phyloP scores from a whole-genome alignment of 2,329 filamentous ascomycete species.

The Colletotrichum neosansevieriae region DNA sequence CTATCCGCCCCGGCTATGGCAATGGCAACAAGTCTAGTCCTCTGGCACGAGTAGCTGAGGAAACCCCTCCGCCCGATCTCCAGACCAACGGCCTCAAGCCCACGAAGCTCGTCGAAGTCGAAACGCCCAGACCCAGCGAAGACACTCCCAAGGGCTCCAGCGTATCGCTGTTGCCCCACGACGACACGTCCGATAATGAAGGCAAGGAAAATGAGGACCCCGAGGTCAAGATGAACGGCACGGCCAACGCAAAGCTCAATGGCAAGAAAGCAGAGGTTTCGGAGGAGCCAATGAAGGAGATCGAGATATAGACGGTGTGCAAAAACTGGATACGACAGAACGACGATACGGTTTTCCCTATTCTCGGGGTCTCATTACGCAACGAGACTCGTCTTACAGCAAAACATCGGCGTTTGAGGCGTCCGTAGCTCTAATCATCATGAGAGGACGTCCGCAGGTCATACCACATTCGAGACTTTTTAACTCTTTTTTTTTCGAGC shows the following conservation, averaged over 20 bases:
- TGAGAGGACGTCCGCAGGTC: slow-evolving; percentile 39
- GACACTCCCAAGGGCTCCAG: slow-evolving; percentile 53
- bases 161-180: slow-evolving; percentile 48
- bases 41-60: slow-evolving; percentile 80
- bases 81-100: slow-evolving; percentile 55
- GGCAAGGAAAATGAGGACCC: slow-evolving; percentile 52
- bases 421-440: slow-evolving; percentile 40
- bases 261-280: slow-evolving; percentile 57
- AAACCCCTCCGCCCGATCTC: slow-evolving; percentile 59
- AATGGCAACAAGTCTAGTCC: slow-evolving; percentile 70
- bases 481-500: slow-evolving; percentile 19
- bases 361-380: slow-evolving; percentile 38
- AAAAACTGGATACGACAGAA: slow-evolving; percentile 44
- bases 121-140: slow-evolving; percentile 62
- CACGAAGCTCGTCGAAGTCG: slow-evolving; percentile 67
- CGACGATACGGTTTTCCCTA: slow-evolving; percentile 43
- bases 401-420: slow-evolving; percentile 42
- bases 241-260: slow-evolving; percentile 53
- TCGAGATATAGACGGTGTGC: slow-evolving; percentile 64
- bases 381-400: slow-evolving; percentile 38
- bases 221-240: slow-evolving; percentile 53
- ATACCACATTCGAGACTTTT: slow-evolving; percentile 39
- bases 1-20: slow-evolving; percentile 70
- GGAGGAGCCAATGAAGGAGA: slow-evolving; percentile 70
- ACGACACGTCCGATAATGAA: slow-evolving; percentile 53